Conservation (phyloP, 2,329 filamentous ascomycete genomes). For the Hypoxylon rubiginosum region DNA sequence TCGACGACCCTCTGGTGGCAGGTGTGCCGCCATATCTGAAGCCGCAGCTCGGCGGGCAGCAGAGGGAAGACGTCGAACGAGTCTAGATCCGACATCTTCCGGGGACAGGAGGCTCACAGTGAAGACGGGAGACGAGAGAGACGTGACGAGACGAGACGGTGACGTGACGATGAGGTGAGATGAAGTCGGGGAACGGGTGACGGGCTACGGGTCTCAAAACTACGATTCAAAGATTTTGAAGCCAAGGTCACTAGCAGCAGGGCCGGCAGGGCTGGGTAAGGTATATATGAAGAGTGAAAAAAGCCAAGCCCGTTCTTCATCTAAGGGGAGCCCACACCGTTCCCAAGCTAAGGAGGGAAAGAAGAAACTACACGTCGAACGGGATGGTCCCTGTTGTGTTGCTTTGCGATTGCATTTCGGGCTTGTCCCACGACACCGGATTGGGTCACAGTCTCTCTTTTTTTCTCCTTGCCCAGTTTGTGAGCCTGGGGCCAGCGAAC, state of each 20-base stretch:
- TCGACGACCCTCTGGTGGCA: conserved; percentile 57
- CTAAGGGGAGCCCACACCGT: conserved; percentile 30
- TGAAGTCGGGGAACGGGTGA: background rate
- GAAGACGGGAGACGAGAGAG: background rate
- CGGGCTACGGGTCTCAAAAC: conserved; percentile 11
- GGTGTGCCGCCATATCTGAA: conserved; percentile 57
- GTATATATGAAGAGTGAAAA: conserved; percentile 33
- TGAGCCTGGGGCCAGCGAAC: conserved; percentile 21
- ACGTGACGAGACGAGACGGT: no score
- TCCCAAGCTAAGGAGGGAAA: conserved; percentile 24
- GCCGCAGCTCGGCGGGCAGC: conserved; percentile 57
- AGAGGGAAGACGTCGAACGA: conserved; percentile 53
- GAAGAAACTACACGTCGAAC: conserved; percentile 24
- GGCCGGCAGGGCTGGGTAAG: conserved; percentile 21
- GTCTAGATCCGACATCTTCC: conserved; percentile 40
- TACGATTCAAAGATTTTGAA: conserved; percentile 16
- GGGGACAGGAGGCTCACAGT: conserved; percentile 38
- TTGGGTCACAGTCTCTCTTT: conserved; percentile 18
- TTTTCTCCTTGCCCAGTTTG: conserved; percentile 11
- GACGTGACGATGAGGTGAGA: no score
- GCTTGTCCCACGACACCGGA: conserved; percentile 16
- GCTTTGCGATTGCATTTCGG: conserved; percentile 28
- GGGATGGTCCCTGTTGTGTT: conserved; percentile 35
- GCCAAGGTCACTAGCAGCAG: background rate
- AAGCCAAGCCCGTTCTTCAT: conserved; percentile 23